Conservation (phyloP, 2,329 filamentous ascomycete genomes). For the Scedosporium boydii region DNA sequence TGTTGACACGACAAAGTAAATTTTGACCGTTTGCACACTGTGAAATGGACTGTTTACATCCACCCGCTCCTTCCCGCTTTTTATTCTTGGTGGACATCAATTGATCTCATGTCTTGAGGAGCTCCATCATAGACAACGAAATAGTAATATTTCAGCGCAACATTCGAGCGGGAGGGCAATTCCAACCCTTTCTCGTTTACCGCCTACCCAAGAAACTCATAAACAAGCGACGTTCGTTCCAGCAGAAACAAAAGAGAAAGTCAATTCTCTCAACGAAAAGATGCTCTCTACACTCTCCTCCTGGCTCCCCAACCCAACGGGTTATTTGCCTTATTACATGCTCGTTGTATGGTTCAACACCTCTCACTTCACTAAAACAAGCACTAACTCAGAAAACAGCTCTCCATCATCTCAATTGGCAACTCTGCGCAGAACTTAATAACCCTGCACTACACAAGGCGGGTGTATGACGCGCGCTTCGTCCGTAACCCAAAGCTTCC, state of each 20-base stretch:
- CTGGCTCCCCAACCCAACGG: slow-evolving; percentile 37
- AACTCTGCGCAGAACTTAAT: slow-evolving; percentile 80
- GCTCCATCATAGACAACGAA: no score
- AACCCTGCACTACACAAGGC: slow-evolving; percentile 73
- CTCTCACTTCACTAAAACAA: slow-evolving; percentile 7
- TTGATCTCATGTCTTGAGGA: no score
- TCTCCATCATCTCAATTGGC: slow-evolving; percentile 70
- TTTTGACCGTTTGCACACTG: background rate
- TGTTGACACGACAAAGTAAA: no score
- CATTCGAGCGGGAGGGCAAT: no score
- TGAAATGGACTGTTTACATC: background rate
- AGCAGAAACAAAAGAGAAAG: background rate
- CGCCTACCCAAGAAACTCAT: no score
- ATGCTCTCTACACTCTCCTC: slow-evolving; percentile 6
- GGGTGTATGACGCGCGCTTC: slow-evolving; percentile 68
- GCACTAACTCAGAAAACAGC: slow-evolving; percentile 34
- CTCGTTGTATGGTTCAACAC: slow-evolving; percentile 33
- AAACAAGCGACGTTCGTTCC: no score
- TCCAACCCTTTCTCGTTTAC: background rate
- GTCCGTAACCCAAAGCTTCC: slow-evolving; percentile 38
- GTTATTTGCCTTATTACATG: slow-evolving; percentile 50
- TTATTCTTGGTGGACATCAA: no score
- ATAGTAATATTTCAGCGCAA: no score
- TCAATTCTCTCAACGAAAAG: background rate
- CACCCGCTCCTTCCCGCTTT: background rate